These are phyloP conservation scores for Alliaria petiolata DNA, from an alignment of 345 rosid species.

Conservation along the genomic window DNA sequence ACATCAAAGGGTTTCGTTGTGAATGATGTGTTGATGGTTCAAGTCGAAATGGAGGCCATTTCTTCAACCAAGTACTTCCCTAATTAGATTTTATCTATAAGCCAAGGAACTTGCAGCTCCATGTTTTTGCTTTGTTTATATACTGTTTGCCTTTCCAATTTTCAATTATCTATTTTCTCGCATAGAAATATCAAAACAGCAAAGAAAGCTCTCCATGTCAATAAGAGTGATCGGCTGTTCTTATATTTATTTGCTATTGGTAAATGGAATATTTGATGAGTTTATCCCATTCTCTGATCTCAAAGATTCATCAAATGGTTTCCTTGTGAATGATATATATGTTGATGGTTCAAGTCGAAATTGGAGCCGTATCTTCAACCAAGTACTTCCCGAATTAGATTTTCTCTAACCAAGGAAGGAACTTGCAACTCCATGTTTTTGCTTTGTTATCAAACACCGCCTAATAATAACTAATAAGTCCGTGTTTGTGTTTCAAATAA, in stretches of 20 bases:
- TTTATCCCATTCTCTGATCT: slow-evolving; percentile 2
- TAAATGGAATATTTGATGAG: no score
- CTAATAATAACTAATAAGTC: not conserved
- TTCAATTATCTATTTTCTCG: no score
- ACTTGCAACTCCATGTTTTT: not conserved
- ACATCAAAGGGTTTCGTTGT: slow-evolving; percentile 11
- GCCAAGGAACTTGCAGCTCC: not conserved
- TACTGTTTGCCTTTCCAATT: no score
- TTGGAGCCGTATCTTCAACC: slow-evolving; percentile 2
- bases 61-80: slow-evolving; percentile 18
- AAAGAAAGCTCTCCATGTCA: no score
- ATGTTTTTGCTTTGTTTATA: not conserved
- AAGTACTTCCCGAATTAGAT: slow-evolving; percentile 2
- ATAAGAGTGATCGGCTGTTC: no score
- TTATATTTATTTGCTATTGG: no score
- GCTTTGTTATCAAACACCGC: not conserved
- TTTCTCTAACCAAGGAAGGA: not conserved
- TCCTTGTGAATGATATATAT: slow-evolving; percentile 3
- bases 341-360: slow-evolving; percentile 6
- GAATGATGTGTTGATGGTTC: not conserved
- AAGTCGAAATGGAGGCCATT: not conserved
- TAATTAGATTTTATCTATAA: not conserved
- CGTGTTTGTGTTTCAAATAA: no score
- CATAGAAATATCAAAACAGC: no score
- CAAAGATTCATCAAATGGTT: slow-evolving; percentile 2